These are phyloP conservation scores for Saccharomyces hybrid DNA, from an alignment of 1,139 yeast species.

Conservation along the genomic window DNA sequence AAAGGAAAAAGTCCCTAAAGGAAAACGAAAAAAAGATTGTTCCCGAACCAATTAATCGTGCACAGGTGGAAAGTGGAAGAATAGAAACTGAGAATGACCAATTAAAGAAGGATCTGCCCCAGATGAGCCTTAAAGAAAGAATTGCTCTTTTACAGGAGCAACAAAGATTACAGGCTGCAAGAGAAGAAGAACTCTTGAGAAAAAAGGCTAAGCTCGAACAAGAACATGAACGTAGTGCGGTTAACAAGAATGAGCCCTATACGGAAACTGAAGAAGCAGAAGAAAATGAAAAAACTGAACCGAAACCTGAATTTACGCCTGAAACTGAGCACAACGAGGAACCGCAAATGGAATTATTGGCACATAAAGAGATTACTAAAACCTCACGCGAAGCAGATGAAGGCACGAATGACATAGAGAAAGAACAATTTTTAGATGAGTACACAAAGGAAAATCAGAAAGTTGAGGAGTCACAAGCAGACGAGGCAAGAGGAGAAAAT, in stretches of 20 bases:
- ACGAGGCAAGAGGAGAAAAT: constrained; percentile 2
- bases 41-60: constrained; percentile 20
- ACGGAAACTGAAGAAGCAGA: constrained; percentile 15
- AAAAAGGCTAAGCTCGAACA: constrained; percentile 51
- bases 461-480: neutral
- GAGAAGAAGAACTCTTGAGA: constrained; percentile 54
- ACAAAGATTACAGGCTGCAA: constrained; percentile 74
- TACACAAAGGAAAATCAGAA: constrained; percentile 11
- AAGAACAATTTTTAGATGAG: neutral
- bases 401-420: neutral
- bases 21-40: neutral
- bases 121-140: constrained; percentile 77
- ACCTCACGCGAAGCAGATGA: neutral
- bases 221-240: constrained; percentile 32
- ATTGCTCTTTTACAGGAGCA: constrained; percentile 75
- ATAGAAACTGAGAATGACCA: constrained; percentile 16
- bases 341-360: neutral
- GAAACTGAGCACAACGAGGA: neutral
- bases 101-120: constrained; percentile 48
- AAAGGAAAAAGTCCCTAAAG: constrained; percentile 1
- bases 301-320: neutral
- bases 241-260: constrained; percentile 17
- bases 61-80: constrained; percentile 14
- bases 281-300: neutral
- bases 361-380: neutral